phyloP scores from a whole-genome alignment of 2,329 filamentous ascomycete species.

The Fusarium setosum region DNA sequence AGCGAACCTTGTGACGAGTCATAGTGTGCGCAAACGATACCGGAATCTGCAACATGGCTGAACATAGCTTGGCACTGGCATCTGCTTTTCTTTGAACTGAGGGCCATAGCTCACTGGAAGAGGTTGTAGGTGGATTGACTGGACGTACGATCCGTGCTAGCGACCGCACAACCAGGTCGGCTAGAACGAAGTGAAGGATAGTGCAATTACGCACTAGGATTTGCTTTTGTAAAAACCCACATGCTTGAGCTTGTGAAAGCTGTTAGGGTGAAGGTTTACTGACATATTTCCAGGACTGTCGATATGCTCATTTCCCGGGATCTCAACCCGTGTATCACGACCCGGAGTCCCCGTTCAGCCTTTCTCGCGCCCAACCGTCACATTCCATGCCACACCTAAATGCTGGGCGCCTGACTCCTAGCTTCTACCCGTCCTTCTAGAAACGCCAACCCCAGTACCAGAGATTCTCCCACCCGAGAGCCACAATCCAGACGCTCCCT shows the following conservation, averaged over 20 bases:
- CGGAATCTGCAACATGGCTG: background rate
- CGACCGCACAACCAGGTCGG: background rate
- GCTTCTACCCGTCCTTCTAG: constrained; percentile 30
- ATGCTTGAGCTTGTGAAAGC: background rate
- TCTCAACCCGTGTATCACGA: background rate
- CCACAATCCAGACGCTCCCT: constrained; percentile 5
- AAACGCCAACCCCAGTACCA: background rate
- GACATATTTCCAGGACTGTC: background rate
- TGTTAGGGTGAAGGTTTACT: background rate
- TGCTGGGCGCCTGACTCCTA: background rate
- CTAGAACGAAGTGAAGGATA: background rate
- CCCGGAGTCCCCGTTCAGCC: background rate
- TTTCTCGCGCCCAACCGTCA: background rate
- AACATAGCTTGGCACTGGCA: background rate
- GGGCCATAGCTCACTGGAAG: background rate
- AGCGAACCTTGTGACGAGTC: background rate
- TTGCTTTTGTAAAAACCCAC: constrained; percentile 5
- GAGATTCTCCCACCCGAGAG: background rate
- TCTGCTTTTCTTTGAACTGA: background rate
- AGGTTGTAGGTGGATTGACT: background rate
- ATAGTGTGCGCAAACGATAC: background rate
- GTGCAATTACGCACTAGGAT: background rate
- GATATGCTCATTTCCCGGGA: background rate
- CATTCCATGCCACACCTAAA: background rate
- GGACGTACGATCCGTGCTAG: background rate